Percentiles rank a stretch among this genome's conserved stretches.
phyloP scores from a whole-genome alignment of 805 yeast species.

The Starmerella sirachaensis region DNA sequence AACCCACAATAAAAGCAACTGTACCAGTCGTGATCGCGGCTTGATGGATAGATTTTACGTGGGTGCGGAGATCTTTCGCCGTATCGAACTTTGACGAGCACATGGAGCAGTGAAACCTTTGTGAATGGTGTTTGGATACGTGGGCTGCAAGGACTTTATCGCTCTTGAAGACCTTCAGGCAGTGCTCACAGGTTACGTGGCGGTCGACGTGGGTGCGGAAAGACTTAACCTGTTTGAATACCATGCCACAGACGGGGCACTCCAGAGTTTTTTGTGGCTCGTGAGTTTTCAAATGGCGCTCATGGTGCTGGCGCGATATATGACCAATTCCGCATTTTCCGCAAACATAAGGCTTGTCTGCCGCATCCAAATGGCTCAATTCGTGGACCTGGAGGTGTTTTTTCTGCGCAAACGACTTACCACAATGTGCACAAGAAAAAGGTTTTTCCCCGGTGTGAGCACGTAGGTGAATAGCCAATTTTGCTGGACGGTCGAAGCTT shows the following conservation, averaged over 20 bases:
- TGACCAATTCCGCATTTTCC: conserved; percentile 71
- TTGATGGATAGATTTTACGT: conserved; percentile 2
- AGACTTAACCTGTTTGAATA: conserved; percentile 65
- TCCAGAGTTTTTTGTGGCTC: conserved; percentile 51
- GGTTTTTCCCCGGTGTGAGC: conserved; percentile 73
- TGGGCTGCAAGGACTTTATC: conserved; percentile 60
- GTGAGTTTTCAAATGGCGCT: conserved; percentile 75
- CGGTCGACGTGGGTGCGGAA: conserved; percentile 57
- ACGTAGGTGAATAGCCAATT: conserved; percentile 69
- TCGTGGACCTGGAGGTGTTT: conserved; percentile 71
- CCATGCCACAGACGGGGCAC: conserved; percentile 48
- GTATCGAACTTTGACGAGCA: conserved; percentile 22
- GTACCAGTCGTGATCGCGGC: conserved; percentile 12
- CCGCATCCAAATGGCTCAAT: conserved; percentile 42
- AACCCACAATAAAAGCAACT: conserved; percentile 30
- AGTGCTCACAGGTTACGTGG: conserved; percentile 28
- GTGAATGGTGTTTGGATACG: conserved; percentile 48
- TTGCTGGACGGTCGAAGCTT: conserved; percentile 67
- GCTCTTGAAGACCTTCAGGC: conserved; percentile 52
- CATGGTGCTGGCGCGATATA: conserved; percentile 65
- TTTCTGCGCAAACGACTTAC: conserved; percentile 54
- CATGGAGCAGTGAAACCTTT: conserved; percentile 24
- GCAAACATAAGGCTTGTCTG: conserved; percentile 61
- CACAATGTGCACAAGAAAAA: conserved; percentile 55
- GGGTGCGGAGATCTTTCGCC: conserved; percentile 1